Conservation (phyloP, 2,329 filamentous ascomycete genomes). For the Neopestalotiopsis clavispora region DNA sequence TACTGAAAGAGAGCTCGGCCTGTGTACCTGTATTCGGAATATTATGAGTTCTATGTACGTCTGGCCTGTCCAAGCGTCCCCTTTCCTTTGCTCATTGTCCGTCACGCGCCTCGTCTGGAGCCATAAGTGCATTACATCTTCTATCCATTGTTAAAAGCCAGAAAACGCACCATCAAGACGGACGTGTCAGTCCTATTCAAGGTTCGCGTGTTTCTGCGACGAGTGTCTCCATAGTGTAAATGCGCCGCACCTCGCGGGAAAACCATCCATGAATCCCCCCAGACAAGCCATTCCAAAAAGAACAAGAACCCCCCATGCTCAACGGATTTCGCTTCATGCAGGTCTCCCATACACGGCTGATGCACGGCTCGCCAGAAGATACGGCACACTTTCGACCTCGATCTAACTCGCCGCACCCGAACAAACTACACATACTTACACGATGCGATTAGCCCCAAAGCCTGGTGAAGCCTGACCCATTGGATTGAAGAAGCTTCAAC, state of each 20-base stretch:
- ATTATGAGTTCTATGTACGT: constrained; percentile 14
- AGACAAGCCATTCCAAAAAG: neutral
- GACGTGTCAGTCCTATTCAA: neutral
- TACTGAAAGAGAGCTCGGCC: neutral
- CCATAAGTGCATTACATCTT: neutral
- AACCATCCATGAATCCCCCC: neutral
- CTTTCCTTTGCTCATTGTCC: constrained; percentile 9
- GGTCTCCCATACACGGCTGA: constrained; percentile 25
- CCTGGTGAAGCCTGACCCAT: constrained; percentile 41
- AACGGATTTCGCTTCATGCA: constrained; percentile 30
- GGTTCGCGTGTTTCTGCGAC: neutral
- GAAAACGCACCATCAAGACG: neutral
- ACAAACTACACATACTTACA: constrained; percentile 29
- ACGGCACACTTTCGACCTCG: constrained; percentile 2
- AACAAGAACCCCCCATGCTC: constrained; percentile 27
- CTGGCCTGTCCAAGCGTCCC: constrained; percentile 3
- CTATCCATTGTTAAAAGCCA: neutral
- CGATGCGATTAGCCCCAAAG: constrained; percentile 45
- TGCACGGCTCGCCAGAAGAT: constrained; percentile 5
- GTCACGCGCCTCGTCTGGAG: neutral
- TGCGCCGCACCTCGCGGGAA: neutral
- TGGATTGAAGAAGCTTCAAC: constrained; percentile 36
- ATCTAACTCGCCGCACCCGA: neutral
- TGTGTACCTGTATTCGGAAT: neutral
- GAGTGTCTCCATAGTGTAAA: constrained; percentile 14